Base-by-base conservation (phyloP, 2,329 filamentous ascomycete species). In the Fusarium mangiferae region DNA sequence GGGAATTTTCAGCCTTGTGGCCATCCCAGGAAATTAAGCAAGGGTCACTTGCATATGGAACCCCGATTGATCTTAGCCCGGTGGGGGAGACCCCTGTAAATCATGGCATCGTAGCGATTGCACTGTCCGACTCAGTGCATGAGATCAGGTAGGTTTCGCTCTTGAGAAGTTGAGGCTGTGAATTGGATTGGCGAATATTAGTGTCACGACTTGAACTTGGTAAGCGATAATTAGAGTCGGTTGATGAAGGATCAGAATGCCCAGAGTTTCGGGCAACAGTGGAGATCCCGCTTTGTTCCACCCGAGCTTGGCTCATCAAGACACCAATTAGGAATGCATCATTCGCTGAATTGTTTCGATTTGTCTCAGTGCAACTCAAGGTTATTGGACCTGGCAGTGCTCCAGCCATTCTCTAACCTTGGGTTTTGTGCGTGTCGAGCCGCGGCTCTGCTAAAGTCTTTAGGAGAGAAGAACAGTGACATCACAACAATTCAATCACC, bases 271-370 rank as follows among this genome's bases (percentile, higher is more conserved):
- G 26, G 41, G 38, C 63, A 72, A 72, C 17, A 64, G 69, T 69
- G 69, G 68, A n/a, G 69, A 64, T 48, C 63, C 46, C 68, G 63
- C 68, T 56, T 24, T 38, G 41, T 39, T 52, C 22, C 54, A 57
- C 33, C 26, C 41, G 3, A 6, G 9, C 15, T 24, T 42, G 36
- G 36, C 26, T 42, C 8, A n/a, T n/a, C n/a, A n/a, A n/a, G n/a
- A n/a, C n/a, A n/a, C n/a, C n/a, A n/a, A n/a, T n/a, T n/a, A n/a
- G n/a, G n/a, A n/a, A n/a, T n/a, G n/a, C n/a, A n/a, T n/a, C n/a
- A n/a, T n/a, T n/a, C n/a, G n/a, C n/a, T n/a, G n/a, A n/a, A n/a
- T n/a, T n/a, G n/a, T n/a, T n/a, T n/a, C n/a, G n/a, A n/a, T n/a
- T n/a, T n/a, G n/a, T n/a, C n/a, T n/a, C n/a, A n/a, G n/a, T n/a